Base-by-base conservation (phyloP, 106 monocot genomes). In the Apostasia ramifera region DNA sequence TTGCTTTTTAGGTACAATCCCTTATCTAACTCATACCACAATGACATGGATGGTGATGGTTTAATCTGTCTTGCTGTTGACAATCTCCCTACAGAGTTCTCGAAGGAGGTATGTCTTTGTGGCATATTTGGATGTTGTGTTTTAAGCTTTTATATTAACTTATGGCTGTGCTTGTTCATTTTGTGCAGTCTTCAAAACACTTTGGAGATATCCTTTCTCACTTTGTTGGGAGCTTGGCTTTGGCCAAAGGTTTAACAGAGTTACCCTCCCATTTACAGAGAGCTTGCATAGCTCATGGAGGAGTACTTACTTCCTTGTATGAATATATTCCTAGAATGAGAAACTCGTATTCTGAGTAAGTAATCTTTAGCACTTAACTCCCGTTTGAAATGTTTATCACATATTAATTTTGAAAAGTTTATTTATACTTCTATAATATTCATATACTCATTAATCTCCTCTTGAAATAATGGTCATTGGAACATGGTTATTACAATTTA, bases 61-160 rank as follows among this genome's bases (percentile, higher is more conserved):
- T 67, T 92, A 47, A 78, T 97, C 57, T 92, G 92, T 59, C 74
- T 87, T 50, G 82, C 97, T 66, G 87, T 97, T 74, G 97, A 97
- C 73, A 97, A 83, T 59, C 92, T 97, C 71, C 97, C 97, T 50
- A 92, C 97, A 60, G 97, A 97, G 61, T 97, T 97, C 70, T 78
- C 97, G 2, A 86, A 58, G 51, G 97, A 97, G 86, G 95, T 89
- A 75, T 53, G 57, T 0, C 8, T 49, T 65, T 76, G 11, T 2
- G 14, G 1, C 40, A 57, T 66, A 26, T 26, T 26, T 26, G 26
- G 37, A 0, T 38, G 0, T 55, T 15, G 1, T 39, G 54, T 38
- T 49, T 58, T 58, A 2, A n/a, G 38, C 8, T 64, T 52, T 12
- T 67, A 8, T 37, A 4, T 1, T 26, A 47, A 45, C 7, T 6